Percentiles rank a stretch among this genome's conserved stretches.
Conservation (phyloP, 345 rosid species). For the Euphorbia peplus region DNA sequence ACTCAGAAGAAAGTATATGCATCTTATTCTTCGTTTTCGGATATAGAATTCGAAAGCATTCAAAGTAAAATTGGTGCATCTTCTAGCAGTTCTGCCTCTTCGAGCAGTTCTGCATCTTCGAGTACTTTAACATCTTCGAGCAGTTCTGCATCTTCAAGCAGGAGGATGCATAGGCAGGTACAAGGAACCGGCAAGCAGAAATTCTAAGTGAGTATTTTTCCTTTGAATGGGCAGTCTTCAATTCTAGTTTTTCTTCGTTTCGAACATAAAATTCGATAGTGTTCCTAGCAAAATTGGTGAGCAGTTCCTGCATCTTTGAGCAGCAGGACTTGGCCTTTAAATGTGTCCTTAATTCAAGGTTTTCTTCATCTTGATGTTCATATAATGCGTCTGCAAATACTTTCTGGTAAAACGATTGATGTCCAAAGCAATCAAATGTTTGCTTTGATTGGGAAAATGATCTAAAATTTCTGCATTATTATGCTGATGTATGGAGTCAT, state of each 20-base stretch:
- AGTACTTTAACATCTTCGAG: not conserved
- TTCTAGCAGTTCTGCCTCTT: not conserved
- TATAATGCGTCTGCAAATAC: not conserved
- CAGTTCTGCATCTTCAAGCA: conserved; percentile 6
- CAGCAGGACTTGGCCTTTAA: too few relatives aligned
- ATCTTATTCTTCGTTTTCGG: conserved; percentile 72
- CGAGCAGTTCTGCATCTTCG: not conserved
- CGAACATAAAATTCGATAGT: too few relatives aligned
- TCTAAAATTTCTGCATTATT: not conserved
- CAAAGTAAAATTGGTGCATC: conserved; percentile 6
- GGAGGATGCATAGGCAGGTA: conserved; percentile 4
- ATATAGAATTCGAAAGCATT: conserved; percentile 44
- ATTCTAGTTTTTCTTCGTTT: too few relatives aligned
- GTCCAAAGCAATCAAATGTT: too few relatives aligned
- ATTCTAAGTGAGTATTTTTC: not conserved
- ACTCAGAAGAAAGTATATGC: conserved; percentile 34
- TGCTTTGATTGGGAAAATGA: not conserved
- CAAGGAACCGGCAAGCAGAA: not conserved
- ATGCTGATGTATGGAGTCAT: not conserved
- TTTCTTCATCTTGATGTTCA: not conserved
- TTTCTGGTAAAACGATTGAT: not conserved
- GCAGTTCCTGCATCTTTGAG: too few relatives aligned
- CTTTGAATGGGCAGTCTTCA: not conserved
- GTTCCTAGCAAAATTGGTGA: too few relatives aligned
- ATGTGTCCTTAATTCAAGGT: too few relatives aligned